Evolutionary conservation across 371 early-diverging fungal species (phyloP), one percentile per base, ranked within the genome.

Genomic region (Ordospora colligata): DNA sequence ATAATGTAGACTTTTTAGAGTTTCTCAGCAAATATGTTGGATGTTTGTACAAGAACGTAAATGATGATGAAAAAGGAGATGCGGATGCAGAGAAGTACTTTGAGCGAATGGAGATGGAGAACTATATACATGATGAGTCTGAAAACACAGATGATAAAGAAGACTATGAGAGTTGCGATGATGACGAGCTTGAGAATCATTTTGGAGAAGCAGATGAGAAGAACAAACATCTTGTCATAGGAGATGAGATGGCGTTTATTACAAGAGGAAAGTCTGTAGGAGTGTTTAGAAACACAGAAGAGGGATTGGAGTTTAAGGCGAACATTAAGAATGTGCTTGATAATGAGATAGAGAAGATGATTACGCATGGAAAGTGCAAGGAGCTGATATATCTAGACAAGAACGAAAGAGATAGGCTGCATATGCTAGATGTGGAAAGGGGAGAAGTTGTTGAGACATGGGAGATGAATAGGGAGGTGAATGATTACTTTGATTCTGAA

Each of bases 381-480:
- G 53, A 62, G 37, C 52, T 85, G 14, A 73, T 85, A n/a, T 54
- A 71, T 43, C 64, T 79, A 23, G 79, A 82, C 50, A 51, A 62
- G 25, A 66, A 74, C 52, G 87, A 91, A 45, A 79, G 84, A 45
- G 84, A 89, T 73, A 87, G 85, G 42, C 84, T 94, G 40, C 90
- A 88, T 84, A 88, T 88, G 67, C 88, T 95, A 89, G 95, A 96
- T 83, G 79, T 95, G 32, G 91, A 92, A 73, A 85, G 86, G 74
- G 94, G 91, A 19, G 89, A 91, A 82, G 88, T 96, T 27, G 92
- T 93, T 8, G 92, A 94, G 69, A 90, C 91, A 78, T 94, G 92
- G 92, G 88, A 80, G 19, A 51, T 81, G 17, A 87, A 90, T 7
- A 86, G 86, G 25, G 86, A 88, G 21, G 83, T 94, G 11, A 84